Percentiles rank a stretch among this genome's conserved stretches.
These are phyloP conservation scores for Malus hybrid DNA, from an alignment of 331 rosid species.

Conservation along the genomic window DNA sequence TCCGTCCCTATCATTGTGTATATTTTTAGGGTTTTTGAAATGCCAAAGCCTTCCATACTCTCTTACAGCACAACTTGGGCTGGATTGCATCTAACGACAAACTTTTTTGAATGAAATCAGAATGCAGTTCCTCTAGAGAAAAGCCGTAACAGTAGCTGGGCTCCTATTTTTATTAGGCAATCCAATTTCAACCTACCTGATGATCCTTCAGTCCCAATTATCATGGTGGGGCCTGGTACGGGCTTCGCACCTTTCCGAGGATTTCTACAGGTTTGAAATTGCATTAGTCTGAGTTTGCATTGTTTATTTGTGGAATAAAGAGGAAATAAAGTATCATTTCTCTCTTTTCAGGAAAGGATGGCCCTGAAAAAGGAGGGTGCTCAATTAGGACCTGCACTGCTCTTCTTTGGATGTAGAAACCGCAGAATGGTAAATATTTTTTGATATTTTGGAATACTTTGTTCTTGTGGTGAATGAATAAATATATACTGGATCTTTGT, in stretches of 20 bases:
- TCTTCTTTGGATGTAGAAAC: conserved; percentile 94
- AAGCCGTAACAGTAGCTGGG: conserved; percentile 75
- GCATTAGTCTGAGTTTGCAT: neutral
- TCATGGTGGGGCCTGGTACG: conserved; percentile 99
- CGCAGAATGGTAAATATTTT: conserved; percentile 64
- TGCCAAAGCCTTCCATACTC: neutral
- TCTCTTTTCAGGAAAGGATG: conserved; percentile 58
- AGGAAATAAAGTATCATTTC: neutral
- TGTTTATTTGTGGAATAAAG: conserved; percentile 8
- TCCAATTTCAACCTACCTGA: conserved; percentile 89
- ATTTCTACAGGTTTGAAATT: conserved; percentile 71
- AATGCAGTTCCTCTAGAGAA: conserved; percentile 64
- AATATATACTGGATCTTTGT: conserved; percentile 5
- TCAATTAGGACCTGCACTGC: conserved; percentile 73
- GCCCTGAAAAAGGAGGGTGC: conserved; percentile 66
- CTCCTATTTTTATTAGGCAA: conserved; percentile 85
- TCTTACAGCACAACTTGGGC: neutral
- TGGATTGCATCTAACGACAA: conserved; percentile 17
- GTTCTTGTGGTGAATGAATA: conserved; percentile 7
- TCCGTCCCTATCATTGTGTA: neutral
- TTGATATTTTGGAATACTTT: neutral
- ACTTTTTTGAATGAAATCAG: conserved; percentile 36
- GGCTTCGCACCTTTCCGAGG: conserved; percentile 99
- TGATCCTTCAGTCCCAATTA: conserved; percentile 66
- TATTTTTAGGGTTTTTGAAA: neutral